phyloP scores from a whole-genome alignment of 148 eudicot species.

The Gaultheria prostrata region DNA sequence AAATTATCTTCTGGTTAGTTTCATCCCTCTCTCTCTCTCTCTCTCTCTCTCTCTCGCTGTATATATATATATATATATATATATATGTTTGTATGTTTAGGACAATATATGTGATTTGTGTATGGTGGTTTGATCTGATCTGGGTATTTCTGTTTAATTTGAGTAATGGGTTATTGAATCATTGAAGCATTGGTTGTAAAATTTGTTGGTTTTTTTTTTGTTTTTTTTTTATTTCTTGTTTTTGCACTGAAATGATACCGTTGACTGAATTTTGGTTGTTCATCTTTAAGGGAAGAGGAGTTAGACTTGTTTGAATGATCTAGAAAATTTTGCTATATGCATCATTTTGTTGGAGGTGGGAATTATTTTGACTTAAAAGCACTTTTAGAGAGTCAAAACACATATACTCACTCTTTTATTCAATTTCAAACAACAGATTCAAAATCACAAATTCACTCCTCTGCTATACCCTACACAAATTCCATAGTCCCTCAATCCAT shows the following conservation, averaged over 20 bases:
- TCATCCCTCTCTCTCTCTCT: background rate
- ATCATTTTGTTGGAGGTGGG: background rate
- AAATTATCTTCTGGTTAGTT: constrained; percentile 76
- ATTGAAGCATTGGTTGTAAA: background rate
- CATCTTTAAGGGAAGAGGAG: background rate
- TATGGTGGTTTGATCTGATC: constrained; percentile 37
- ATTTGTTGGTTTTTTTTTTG: background rate
- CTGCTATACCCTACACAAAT: background rate
- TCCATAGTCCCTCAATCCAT: background rate
- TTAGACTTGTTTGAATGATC: background rate
- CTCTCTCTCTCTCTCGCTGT: background rate
- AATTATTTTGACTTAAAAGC: background rate
- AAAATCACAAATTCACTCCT: background rate
- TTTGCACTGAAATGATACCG: background rate
- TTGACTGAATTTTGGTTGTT: background rate
- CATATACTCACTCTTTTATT: background rate
- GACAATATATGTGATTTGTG: background rate
- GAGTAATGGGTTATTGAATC: background rate
- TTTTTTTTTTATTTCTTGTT: background rate
- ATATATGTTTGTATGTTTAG: background rate
- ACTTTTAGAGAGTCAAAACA: background rate
- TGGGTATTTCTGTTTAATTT: background rate
- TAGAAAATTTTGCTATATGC: background rate
- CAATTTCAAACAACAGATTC: background rate
- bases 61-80: background rate